Evolutionary conservation across 768 basidiomycete genomes (phyloP).

Genomic region (Fomitopsis serialis): DNA sequence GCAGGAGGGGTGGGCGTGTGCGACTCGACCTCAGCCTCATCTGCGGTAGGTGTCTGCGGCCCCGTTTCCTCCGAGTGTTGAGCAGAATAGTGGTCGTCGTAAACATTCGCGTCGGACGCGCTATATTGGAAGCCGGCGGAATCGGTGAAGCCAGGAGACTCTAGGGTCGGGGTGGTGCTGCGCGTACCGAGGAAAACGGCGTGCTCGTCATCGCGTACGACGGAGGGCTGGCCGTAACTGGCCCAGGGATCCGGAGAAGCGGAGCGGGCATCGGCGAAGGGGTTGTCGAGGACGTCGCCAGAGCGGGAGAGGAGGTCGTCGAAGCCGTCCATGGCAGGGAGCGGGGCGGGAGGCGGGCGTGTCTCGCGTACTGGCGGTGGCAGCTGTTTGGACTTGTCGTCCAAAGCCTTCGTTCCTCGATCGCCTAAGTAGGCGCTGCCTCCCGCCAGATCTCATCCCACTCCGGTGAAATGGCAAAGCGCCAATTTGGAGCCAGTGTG

Average conservation of each 20-base stretch:
- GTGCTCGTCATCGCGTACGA: conserved; percentile 10
- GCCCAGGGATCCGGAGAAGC: conserved; percentile 76
- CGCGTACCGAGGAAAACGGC: conserved; percentile 17
- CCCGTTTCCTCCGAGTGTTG: conserved; percentile 20
- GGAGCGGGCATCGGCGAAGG: conserved; percentile 58
- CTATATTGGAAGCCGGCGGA: conserved; percentile 7
- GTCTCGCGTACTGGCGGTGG: too few species aligned
- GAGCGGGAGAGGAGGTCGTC: conserved; percentile 67
- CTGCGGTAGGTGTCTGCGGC: conserved; percentile 37
- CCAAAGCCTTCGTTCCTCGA: too few species aligned
- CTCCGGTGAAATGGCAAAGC: too few species aligned
- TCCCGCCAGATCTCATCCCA: too few species aligned
- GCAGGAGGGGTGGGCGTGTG: conserved; percentile 8
- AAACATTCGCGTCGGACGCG: not conserved
- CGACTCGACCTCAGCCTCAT: conserved; percentile 27
- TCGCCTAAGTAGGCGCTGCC: too few species aligned
- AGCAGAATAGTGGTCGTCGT: not conserved
- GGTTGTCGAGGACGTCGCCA: conserved; percentile 71
- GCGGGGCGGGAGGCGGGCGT: too few species aligned
- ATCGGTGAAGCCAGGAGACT: conserved; percentile 15
- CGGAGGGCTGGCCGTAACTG: conserved; percentile 39
- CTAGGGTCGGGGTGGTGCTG: conserved; percentile 14
- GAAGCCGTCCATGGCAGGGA: conserved; percentile 58
- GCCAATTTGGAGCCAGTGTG: too few species aligned
- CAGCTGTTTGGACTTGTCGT: too few species aligned